Evolutionary conservation across 352 stramenopile genomes (phyloP).

Genomic region (Phytophthora europaea): DNA sequence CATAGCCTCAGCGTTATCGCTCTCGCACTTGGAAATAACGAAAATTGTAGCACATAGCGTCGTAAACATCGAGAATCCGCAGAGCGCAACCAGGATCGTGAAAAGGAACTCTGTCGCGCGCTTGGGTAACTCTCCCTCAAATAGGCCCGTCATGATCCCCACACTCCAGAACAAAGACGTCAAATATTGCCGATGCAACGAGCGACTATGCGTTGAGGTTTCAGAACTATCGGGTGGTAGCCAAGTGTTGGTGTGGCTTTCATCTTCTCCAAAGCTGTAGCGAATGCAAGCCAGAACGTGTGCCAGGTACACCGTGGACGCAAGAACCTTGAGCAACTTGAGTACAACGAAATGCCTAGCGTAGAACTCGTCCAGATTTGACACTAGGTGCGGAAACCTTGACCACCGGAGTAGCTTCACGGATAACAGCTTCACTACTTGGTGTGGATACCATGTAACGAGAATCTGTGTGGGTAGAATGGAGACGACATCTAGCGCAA

Average conservation of each 20-base stretch:
- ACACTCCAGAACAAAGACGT: conserved; percentile 68
- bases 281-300: conserved; percentile 63
- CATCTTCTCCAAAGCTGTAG: conserved; percentile 60
- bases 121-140: conserved; percentile 67
- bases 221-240: conserved; percentile 30
- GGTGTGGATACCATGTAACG: conserved; percentile 5
- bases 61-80: conserved; percentile 75
- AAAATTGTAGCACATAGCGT: conserved; percentile 74
- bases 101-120: conserved; percentile 57
- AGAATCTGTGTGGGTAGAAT: conserved; percentile 41
- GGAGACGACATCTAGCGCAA: conserved; percentile 57
- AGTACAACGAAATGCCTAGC: conserved; percentile 63
- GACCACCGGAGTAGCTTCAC: conserved; percentile 53
- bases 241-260: conserved; percentile 53
- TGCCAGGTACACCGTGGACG: conserved; percentile 54
- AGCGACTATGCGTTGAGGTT: conserved; percentile 10
- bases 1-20: conserved; percentile 54
- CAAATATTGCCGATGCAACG: conserved; percentile 40
- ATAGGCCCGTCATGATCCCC: conserved; percentile 62
- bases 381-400: conserved; percentile 52
- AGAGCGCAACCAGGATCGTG: conserved; percentile 58
- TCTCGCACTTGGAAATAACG: conserved; percentile 78
- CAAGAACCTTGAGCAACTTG: conserved; percentile 54
- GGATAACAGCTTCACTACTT: conserved; percentile 31
- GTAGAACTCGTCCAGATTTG: conserved; percentile 63